Evolutionary conservation across 257 asterid species (phyloP).

Genomic region (Apocynum venetum): DNA sequence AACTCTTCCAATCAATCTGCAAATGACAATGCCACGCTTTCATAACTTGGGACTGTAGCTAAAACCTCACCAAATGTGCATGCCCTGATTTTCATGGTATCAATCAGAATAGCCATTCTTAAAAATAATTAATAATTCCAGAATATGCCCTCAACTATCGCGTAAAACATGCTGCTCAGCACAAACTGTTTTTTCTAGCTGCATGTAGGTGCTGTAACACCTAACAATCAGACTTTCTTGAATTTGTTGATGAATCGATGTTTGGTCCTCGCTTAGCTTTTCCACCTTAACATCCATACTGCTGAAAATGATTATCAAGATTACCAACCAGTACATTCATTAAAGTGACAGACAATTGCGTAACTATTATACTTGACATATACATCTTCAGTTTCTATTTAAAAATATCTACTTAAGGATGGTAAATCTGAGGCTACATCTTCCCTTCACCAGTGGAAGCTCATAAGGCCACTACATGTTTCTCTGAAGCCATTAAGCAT

Average conservation of each 20-base stretch:
- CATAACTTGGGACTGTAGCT: constrained; percentile 37
- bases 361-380: too few relatives aligned
- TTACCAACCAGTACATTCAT: constrained; percentile 35
- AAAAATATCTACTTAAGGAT: too few relatives aligned
- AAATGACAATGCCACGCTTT: constrained; percentile 32
- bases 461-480: too few relatives aligned
- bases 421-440: too few relatives aligned
- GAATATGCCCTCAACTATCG: constrained; percentile 31
- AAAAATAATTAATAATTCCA: constrained; percentile 26
- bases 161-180: constrained; percentile 21
- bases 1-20: constrained; percentile 32
- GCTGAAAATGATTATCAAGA: constrained; percentile 29
- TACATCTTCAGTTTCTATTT: too few relatives aligned
- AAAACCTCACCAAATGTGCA: constrained; percentile 35
- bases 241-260: constrained; percentile 22
- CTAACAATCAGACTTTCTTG: constrained; percentile 31
- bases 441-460: too few relatives aligned
- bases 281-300: constrained; percentile 34
- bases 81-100: constrained; percentile 31
- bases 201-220: constrained; percentile 27
- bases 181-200: constrained; percentile 34
- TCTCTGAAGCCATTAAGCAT: too few relatives aligned
- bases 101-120: constrained; percentile 20
- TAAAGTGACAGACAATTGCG: constrained; percentile 21
- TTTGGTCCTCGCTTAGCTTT: constrained; percentile 33